Conservation (phyloP, 2,329 filamentous ascomycete genomes). For the Neopestalotiopsis sp. region DNA sequence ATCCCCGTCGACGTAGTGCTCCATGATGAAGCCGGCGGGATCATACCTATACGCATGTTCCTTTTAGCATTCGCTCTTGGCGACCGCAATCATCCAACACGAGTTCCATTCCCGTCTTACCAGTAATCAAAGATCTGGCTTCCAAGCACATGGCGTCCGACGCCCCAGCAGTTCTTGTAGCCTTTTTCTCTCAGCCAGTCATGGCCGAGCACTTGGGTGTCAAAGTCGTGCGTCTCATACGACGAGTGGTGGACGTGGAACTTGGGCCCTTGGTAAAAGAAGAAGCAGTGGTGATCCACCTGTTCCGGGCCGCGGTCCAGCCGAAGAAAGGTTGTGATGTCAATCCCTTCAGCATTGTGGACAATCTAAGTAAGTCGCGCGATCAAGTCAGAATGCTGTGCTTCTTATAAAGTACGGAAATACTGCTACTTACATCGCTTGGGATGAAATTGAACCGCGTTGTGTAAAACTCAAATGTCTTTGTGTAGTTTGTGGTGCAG, state of each 20-base stretch:
- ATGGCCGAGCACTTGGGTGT: conserved; percentile 73
- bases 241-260: conserved; percentile 70
- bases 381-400: too few species aligned
- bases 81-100: too few species aligned
- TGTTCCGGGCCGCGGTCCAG: conserved; percentile 48
- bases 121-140: conserved; percentile 78
- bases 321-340: conserved; percentile 52
- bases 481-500: conserved; percentile 57
- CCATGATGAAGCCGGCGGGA: conserved; percentile 66
- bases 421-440: conserved; percentile 46
- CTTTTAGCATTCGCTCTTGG: too few species aligned
- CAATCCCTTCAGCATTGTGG: conserved; percentile 43
- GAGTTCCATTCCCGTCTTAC: too few species aligned
- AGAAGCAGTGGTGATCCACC: conserved; percentile 59
- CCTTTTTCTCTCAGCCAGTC: conserved; percentile 69
- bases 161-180: conserved; percentile 72
- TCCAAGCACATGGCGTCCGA: conserved; percentile 73
- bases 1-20: conserved; percentile 76
- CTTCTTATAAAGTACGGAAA: too few species aligned
- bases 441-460: conserved; percentile 57
- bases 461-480: conserved; percentile 55
- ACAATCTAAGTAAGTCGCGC: conserved; percentile 34
- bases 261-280: conserved; percentile 50
- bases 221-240: conserved; percentile 76
- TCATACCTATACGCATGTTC: conserved; percentile 56